Conservation (phyloP, 768 basidiomycete species). For the Trametes maxima region DNA sequence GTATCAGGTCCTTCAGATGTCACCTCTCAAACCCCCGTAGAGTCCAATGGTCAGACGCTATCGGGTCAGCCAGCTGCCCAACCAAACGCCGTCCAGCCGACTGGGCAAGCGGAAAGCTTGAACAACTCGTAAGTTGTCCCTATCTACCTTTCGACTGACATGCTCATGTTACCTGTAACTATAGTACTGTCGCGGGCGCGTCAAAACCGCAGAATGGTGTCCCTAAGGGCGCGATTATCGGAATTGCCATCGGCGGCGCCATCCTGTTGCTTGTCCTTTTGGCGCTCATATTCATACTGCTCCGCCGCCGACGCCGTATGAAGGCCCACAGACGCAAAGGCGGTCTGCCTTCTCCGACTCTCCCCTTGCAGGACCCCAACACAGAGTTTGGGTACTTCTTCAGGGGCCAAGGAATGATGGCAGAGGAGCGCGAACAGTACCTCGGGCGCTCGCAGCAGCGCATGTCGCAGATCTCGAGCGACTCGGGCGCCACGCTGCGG, state of each 20-base stretch:
- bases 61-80: no score
- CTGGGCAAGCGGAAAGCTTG: slow-evolving; percentile 2
- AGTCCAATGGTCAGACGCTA: no score
- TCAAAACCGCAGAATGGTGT: slow-evolving; percentile 10
- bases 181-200: background rate
- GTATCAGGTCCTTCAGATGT: background rate
- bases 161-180: background rate
- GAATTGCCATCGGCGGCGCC: slow-evolving; percentile 15
- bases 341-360: slow-evolving; percentile 11
- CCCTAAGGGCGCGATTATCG: slow-evolving; percentile 17
- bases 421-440: slow-evolving; percentile 5
- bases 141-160: background rate
- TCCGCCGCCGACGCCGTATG: slow-evolving; percentile 14
- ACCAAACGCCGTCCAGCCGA: background rate
- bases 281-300: slow-evolving; percentile 9
- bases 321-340: background rate
- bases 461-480: slow-evolving; percentile 1
- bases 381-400: slow-evolving; percentile 19
- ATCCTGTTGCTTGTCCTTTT: slow-evolving; percentile 11
- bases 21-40: no score
- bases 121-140: background rate
- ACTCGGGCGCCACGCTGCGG: background rate
- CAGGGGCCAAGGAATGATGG: slow-evolving; percentile 4
- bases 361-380: slow-evolving; percentile 24
- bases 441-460: background rate